Base-by-base conservation (phyloP, 768 basidiomycete genomes). In the Tulasnella sp. region DNA sequence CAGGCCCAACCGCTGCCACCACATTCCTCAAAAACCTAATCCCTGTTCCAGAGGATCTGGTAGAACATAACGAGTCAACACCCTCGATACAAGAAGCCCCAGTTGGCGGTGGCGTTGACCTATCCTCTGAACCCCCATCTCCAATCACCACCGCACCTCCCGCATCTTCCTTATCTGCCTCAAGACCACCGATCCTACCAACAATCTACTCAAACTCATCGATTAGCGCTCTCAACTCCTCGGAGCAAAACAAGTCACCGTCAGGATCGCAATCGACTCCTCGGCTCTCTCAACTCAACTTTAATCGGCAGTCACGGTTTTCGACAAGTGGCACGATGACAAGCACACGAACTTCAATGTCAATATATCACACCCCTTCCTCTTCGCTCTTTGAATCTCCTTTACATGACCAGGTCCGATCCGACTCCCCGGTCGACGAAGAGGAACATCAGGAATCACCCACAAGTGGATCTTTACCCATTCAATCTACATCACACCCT, bases 351-450 rank as follows among this genome's bases (percentile, higher is more conserved):
- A 78, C 80, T 0, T 71, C 72, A 1, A 60, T 76, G 3, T 77
- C 80, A 1, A 69, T 78, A 35, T 88, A 81, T 63, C 81, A 85
- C 63, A 88, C 86, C 0, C 83, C 86, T 5, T 76, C 79, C 0
- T 87, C 85, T 0, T 85, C 83, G n/a, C 55, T 84, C 37, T 81
- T 76, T 33, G 12, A 12, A 12, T 12, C 34, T 35, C 34, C 34
- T 35, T 19, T 35, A 56, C 79, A 84, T 60, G 39, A 35, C 25
- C 37, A 25, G 8, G 46, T 16, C 37, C 56, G 45, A 33, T 39
- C 53, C 24, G 35, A 27, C 39, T 35, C 22, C 52, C n/a, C n/a
- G n/a, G n/a, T n/a, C n/a, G n/a, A n/a, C n/a, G n/a, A n/a, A n/a
- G n/a, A n/a, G n/a, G n/a, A n/a, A n/a, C n/a, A n/a, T 27, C 40